Percentiles rank a stretch among this genome's conserved stretches.
Evolutionary conservation across 2,329 filamentous ascomycete genomes (phyloP).

Genomic region (Xylaria polymorpha): DNA sequence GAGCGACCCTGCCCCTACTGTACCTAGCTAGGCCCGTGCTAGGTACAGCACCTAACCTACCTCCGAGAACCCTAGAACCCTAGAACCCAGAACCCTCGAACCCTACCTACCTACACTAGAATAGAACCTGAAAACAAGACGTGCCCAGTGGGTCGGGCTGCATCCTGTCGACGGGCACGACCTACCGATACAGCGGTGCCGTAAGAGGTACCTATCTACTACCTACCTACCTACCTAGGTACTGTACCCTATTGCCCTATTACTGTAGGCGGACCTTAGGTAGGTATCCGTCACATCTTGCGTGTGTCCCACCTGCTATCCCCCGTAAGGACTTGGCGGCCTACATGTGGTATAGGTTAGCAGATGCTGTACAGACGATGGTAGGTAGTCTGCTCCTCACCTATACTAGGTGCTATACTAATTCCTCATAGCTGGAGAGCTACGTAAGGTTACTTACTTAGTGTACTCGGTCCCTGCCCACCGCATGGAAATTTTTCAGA

Average conservation of each 20-base stretch:
- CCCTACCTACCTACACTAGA: no score
- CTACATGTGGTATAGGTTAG: background rate
- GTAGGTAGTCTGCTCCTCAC: slow-evolving; percentile 7
- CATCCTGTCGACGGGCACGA: slow-evolving; percentile 18
- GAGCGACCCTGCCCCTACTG: background rate
- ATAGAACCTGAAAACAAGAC: slow-evolving; percentile 8
- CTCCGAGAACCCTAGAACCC: no score
- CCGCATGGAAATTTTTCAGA: slow-evolving; percentile 34
- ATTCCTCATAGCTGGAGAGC: slow-evolving; percentile 6
- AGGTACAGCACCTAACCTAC: slow-evolving; percentile 8
- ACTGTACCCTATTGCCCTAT: background rate
- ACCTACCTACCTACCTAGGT: background rate
- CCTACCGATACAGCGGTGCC: slow-evolving; percentile 27
- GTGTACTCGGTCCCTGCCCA: slow-evolving; percentile 23
- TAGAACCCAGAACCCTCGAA: no score
- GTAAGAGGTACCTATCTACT: slow-evolving; percentile 27
- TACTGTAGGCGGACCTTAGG: background rate
- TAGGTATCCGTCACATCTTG: background rate
- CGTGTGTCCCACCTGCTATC: slow-evolving; percentile 21
- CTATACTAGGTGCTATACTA: background rate
- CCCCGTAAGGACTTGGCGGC: slow-evolving; percentile 21
- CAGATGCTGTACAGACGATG: no score
- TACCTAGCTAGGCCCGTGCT: background rate
- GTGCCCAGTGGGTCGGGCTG: slow-evolving; percentile 24
- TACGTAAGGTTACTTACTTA: slow-evolving; percentile 8